Evolutionary conservation across 176 grass and related monocot genomes (phyloP).

Genomic region (Phyllostachys edulis): DNA sequence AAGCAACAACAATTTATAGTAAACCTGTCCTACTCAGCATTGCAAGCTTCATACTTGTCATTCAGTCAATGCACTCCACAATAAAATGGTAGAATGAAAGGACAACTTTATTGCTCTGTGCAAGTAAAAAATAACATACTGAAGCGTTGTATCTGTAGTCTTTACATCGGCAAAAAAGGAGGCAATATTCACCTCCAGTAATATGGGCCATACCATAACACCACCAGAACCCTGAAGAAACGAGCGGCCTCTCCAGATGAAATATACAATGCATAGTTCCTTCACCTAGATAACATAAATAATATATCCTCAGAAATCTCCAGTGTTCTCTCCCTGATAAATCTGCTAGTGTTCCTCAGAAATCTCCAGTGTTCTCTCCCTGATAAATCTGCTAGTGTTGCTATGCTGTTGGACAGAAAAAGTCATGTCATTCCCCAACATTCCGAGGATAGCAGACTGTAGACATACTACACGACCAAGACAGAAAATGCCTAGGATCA

Average conservation of each 20-base stretch:
- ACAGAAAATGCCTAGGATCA: constrained; percentile 14
- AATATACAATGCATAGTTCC: constrained; percentile 21
- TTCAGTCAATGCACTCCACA: neutral
- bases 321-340: neutral
- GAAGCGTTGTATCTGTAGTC: neutral
- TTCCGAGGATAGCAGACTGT: neutral
- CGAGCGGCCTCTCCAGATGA: constrained; percentile 3
- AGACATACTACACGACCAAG: neutral
- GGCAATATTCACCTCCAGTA: constrained; percentile 12
- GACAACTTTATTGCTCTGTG: constrained; percentile 41
- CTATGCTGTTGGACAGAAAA: neutral
- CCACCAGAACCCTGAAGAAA: constrained; percentile 4
- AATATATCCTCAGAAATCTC: neutral
- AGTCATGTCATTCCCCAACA: neutral
- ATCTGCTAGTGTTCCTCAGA: neutral
- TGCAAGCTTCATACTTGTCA: neutral
- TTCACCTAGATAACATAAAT: constrained; percentile 14
- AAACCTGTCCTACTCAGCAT: neutral
- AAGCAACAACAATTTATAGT: too few species aligned
- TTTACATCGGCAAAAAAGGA: neutral
- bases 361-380: neutral
- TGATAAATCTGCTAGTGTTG: neutral
- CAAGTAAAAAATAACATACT: constrained; percentile 31
- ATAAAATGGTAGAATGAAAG: neutral
- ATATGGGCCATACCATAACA: neutral